Percentiles rank a stretch among this genome's conserved stretches.
Evolutionary conservation across 2,329 filamentous ascomycete species (phyloP).

Genomic region (Fusarium cicatricum): DNA sequence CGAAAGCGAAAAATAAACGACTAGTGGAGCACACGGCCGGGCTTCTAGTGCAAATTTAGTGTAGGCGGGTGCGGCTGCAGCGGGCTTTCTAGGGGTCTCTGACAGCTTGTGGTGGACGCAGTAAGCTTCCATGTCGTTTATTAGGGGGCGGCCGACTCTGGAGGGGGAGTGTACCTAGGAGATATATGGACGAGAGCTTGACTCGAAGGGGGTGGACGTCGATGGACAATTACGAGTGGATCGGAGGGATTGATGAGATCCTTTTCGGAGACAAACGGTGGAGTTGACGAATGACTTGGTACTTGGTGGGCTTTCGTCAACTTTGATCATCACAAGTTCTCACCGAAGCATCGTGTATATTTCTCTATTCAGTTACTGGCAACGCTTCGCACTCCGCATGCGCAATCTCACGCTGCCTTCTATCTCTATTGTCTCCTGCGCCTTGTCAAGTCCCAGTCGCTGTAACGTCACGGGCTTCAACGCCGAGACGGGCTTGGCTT

Average conservation of each 20-base stretch:
- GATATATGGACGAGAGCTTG: not conserved
- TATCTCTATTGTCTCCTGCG: too few species aligned
- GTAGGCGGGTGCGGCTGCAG: conserved; percentile 27
- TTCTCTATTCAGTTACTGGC: not conserved
- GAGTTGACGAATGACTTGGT: not conserved
- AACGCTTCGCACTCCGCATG: not conserved
- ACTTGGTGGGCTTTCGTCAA: not conserved
- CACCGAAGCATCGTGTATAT: not conserved
- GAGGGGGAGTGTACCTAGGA: not conserved
- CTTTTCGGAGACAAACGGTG: not conserved
- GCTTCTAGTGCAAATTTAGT: conserved; percentile 25
- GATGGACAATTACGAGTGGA: not conserved
- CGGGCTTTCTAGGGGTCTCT: conserved; percentile 14
- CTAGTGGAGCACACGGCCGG: conserved; percentile 16
- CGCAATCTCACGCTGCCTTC: not conserved
- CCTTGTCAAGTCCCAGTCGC: too few species aligned
- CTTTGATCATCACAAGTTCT: not conserved
- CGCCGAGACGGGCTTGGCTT: not conserved
- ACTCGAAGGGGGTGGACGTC: not conserved
- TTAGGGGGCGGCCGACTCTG: conserved; percentile 27
- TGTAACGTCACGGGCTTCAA: not conserved
- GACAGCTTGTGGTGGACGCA: conserved; percentile 1
- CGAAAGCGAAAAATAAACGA: conserved; percentile 29
- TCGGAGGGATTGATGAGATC: not conserved
- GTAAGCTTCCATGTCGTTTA: not conserved